Evolutionary conservation across 257 asterid species (phyloP).

Genomic region (Primulina tabacum): DNA sequence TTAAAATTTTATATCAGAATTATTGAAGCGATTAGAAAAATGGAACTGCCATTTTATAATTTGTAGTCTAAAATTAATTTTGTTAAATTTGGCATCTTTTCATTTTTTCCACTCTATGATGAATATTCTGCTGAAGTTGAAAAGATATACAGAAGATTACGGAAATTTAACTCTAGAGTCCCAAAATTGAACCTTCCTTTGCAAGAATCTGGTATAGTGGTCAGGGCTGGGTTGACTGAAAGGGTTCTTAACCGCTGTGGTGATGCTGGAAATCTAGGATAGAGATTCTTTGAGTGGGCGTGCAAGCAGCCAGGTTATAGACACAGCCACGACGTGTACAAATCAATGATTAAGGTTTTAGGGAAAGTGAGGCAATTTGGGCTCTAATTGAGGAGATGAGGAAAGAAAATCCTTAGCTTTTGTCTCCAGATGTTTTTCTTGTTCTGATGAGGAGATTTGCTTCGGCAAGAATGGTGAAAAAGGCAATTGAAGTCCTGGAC

Average conservation of each 20-base stretch:
- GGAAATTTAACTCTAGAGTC: constrained; percentile 69
- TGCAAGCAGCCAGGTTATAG: constrained; percentile 73
- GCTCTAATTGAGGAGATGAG: constrained; percentile 95
- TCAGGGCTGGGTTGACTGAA: constrained; percentile 75
- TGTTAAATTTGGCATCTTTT: no score
- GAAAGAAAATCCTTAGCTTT: constrained; percentile 66
- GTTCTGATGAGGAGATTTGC: constrained; percentile 93
- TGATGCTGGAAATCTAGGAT: constrained; percentile 91
- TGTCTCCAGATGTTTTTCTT: constrained; percentile 70
- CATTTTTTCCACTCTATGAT: constrained; percentile 26
- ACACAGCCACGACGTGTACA: constrained; percentile 74
- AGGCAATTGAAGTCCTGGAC: constrained; percentile 83
- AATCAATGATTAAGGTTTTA: constrained; percentile 68
- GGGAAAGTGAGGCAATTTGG: constrained; percentile 96
- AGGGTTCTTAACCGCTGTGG: constrained; percentile 89
- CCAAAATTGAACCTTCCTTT: constrained; percentile 89
- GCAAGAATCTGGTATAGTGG: constrained; percentile 62
- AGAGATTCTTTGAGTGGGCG: constrained; percentile 79
- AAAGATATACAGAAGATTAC: constrained; percentile 59
- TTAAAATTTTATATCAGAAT: no score
- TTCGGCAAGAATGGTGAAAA: constrained; percentile 80
- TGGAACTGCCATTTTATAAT: no score
- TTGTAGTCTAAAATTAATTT: no score
- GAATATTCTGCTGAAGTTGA: constrained; percentile 81
- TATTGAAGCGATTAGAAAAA: no score